Conservation (phyloP, 768 basidiomycete species). For the Boletus pseudopeckii region DNA sequence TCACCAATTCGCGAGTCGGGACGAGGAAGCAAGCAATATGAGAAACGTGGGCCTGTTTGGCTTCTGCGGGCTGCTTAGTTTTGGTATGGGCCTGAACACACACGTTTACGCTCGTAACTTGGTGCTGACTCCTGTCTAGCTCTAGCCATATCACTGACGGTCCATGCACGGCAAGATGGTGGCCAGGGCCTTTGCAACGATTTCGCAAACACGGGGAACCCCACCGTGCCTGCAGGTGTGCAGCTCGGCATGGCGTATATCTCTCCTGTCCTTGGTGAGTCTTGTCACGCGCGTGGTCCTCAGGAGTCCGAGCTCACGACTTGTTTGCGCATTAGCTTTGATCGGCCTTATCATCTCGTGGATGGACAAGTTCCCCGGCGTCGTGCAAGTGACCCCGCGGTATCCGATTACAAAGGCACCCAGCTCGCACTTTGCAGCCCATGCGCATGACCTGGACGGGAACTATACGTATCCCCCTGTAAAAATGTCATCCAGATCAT, state of each 20-base stretch:
- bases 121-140: slow-evolving; percentile 10
- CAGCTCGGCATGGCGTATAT: slow-evolving; percentile 31
- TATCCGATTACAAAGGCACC: slow-evolving; percentile 31
- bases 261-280: slow-evolving; percentile 27
- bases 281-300: not conserved
- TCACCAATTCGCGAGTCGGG: slow-evolving; percentile 7
- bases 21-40: slow-evolving; percentile 21
- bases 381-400: slow-evolving; percentile 21
- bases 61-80: slow-evolving; percentile 13
- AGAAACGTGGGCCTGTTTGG: slow-evolving; percentile 24
- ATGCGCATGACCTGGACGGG: slow-evolving; percentile 23
- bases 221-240: slow-evolving; percentile 21
- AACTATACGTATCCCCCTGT: slow-evolving; percentile 12
- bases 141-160: slow-evolving; percentile 21
- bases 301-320: not conserved
- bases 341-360: slow-evolving; percentile 23
- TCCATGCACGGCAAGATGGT: slow-evolving; percentile 25
- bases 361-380: slow-evolving; percentile 29
- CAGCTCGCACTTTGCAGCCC: slow-evolving; percentile 26
- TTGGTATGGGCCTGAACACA: slow-evolving; percentile 12
- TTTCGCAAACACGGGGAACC: slow-evolving; percentile 19
- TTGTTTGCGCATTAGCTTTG: slow-evolving; percentile 11
- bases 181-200: slow-evolving; percentile 28
- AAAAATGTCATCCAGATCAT: slow-evolving; percentile 3
- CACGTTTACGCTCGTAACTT: not conserved